Evolutionary conservation across 2,329 filamentous ascomycete species (phyloP).

Genomic region (Calonectria ilicicola): DNA sequence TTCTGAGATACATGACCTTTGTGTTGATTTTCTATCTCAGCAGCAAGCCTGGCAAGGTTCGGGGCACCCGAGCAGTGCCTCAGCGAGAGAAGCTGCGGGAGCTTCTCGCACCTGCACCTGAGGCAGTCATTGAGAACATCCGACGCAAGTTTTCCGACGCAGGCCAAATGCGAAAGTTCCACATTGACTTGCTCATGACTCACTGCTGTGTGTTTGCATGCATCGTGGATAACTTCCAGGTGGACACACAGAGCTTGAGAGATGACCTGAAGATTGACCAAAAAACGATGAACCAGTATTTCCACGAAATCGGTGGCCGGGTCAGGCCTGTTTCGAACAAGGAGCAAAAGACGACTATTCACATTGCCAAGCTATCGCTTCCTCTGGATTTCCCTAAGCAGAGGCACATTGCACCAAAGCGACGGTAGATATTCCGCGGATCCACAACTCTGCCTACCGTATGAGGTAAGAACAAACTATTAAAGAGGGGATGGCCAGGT

Average conservation of each 20-base stretch:
- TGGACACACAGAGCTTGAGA: conserved; percentile 76
- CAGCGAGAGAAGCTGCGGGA: conserved; percentile 72
- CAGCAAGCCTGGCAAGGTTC: conserved; percentile 59
- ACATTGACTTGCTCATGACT: conserved; percentile 78
- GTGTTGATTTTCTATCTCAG: conserved; percentile 65
- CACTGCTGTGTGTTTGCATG: conserved; percentile 79
- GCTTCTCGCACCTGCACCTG: conserved; percentile 67
- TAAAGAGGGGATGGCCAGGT: background rate
- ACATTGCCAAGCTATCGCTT: conserved; percentile 78
- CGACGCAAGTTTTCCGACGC: conserved; percentile 76
- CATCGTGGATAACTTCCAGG: conserved; percentile 79
- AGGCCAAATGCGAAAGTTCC: conserved; percentile 76
- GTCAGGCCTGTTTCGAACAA: conserved; percentile 72
- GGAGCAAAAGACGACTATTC: conserved; percentile 65
- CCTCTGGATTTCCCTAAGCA: conserved; percentile 86
- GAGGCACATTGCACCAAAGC: conserved; percentile 47
- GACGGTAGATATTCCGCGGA: conserved; percentile 27
- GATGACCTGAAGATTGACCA: conserved; percentile 80
- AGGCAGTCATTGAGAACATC: conserved; percentile 74
- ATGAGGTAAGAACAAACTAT: background rate
- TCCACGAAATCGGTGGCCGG: conserved; percentile 79
- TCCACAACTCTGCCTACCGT: background rate
- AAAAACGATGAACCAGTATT: conserved; percentile 78
- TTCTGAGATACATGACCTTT: conserved; percentile 71
- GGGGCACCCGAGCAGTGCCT: conserved; percentile 65